Conservation (phyloP, 2,329 filamentous ascomycete species). For the Ciborinia camelliae region DNA sequence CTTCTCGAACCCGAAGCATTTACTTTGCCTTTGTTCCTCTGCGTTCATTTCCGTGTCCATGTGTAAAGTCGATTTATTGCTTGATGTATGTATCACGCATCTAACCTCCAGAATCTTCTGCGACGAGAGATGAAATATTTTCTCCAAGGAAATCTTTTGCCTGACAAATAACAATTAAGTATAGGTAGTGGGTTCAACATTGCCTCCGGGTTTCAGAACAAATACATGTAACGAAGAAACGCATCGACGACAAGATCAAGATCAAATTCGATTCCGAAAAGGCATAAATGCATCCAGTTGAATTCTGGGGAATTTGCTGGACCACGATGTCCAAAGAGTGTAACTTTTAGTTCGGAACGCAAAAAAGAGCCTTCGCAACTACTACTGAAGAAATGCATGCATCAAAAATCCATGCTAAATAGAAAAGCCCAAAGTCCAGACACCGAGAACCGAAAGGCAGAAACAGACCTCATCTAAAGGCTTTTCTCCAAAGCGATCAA, state of each 20-base stretch:
- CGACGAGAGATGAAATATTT: background rate
- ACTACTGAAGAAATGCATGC: background rate
- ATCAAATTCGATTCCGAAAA: background rate
- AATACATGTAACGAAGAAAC: background rate
- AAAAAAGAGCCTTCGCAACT: background rate
- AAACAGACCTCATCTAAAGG: constrained; percentile 16
- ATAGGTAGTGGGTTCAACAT: background rate
- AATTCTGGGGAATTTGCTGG: background rate
- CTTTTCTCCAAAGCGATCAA: constrained; percentile 46
- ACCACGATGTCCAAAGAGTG: background rate
- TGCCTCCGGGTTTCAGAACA: background rate
- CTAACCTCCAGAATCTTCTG: background rate
- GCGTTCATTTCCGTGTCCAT: background rate
- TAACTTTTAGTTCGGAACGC: background rate
- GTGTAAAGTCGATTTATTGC: background rate
- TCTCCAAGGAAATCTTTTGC: background rate
- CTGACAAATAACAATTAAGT: background rate
- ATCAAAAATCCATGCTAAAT: background rate
- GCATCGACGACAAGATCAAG: background rate
- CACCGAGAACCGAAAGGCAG: background rate
- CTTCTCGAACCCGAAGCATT: background rate
- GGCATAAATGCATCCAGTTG: background rate
- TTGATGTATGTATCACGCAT: background rate
- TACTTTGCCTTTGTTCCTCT: background rate
- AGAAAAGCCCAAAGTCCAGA: background rate